phyloP scores from a whole-genome alignment of 2,329 filamentous ascomycete species.

The Fusarium luffae region DNA sequence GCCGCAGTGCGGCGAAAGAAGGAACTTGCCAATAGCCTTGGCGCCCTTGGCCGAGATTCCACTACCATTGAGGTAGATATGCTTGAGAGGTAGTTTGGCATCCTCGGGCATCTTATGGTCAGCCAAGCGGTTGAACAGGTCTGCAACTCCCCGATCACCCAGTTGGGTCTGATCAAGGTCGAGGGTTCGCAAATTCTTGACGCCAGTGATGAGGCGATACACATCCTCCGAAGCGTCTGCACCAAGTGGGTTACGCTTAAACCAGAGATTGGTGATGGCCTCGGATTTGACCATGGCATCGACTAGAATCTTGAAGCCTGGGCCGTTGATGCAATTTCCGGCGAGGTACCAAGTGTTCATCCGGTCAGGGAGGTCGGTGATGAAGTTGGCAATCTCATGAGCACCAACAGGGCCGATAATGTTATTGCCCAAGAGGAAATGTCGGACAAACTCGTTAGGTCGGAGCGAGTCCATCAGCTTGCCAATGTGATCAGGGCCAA shows the following conservation, averaged over 20 bases:
- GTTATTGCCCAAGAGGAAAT: constrained; percentile 66
- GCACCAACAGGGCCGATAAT: constrained; percentile 63
- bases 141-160: constrained; percentile 58
- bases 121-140: constrained; percentile 55
- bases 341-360: constrained; percentile 68
- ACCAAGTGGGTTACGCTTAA: constrained; percentile 65
- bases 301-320: constrained; percentile 56
- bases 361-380: constrained; percentile 56
- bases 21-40: constrained; percentile 49
- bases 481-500: constrained; percentile 62
- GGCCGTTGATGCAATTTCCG: constrained; percentile 62
- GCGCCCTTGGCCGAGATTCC: constrained; percentile 49
- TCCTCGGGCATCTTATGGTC: constrained; percentile 45
- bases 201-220: constrained; percentile 57
- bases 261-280: constrained; percentile 62
- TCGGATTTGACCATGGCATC: constrained; percentile 57
- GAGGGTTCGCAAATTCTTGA: constrained; percentile 58
- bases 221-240: constrained; percentile 53
- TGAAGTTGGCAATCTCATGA: constrained; percentile 57
- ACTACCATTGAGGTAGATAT: constrained; percentile 53
- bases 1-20: constrained; percentile 48
- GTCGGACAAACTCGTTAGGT: constrained; percentile 59
- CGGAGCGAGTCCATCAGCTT: constrained; percentile 61
- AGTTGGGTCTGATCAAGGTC: constrained; percentile 66
- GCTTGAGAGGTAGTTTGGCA: constrained; percentile 47